These are phyloP conservation scores for Cladophialophora carrionii DNA, from an alignment of 2,329 filamentous ascomycete genomes.

Conservation along the genomic window DNA sequence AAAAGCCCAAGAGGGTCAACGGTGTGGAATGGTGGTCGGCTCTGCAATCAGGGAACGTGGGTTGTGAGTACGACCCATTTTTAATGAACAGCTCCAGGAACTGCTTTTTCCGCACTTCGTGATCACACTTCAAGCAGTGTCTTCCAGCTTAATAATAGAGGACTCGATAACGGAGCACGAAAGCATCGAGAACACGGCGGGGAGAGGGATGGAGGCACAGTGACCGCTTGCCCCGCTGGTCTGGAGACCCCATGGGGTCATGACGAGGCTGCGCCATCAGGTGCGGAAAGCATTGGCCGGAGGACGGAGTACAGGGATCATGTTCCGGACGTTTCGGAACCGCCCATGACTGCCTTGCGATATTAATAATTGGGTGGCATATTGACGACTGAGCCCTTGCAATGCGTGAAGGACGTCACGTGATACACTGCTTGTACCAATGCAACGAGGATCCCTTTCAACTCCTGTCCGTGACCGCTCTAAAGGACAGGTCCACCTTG, in stretches of 20 bases:
- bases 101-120: constrained; percentile 10
- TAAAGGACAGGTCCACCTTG: too few species aligned
- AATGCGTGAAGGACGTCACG: too few species aligned
- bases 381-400: neutral
- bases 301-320: neutral
- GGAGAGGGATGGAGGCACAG: constrained; percentile 13
- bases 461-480: too few species aligned
- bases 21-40: constrained; percentile 2
- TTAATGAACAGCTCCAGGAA: constrained; percentile 5
- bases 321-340: constrained; percentile 13
- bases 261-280: constrained; percentile 9
- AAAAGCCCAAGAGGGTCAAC: neutral
- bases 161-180: constrained; percentile 3
- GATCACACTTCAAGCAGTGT: constrained; percentile 9
- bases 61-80: constrained; percentile 1
- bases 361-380: constrained; percentile 14
- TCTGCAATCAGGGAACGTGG: neutral
- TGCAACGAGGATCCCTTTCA: too few species aligned
- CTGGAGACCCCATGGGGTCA: constrained; percentile 13
- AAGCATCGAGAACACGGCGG: constrained; percentile 1
- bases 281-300: constrained; percentile 6
- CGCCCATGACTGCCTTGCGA: neutral
- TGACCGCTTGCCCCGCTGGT: constrained; percentile 4
- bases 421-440: too few species aligned
- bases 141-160: constrained; percentile 16